Evolutionary conservation across 164 flowering plant species (phyloP), one percentile per base, ranked within the genome.

Genomic region (Cinnamomum chago): DNA sequence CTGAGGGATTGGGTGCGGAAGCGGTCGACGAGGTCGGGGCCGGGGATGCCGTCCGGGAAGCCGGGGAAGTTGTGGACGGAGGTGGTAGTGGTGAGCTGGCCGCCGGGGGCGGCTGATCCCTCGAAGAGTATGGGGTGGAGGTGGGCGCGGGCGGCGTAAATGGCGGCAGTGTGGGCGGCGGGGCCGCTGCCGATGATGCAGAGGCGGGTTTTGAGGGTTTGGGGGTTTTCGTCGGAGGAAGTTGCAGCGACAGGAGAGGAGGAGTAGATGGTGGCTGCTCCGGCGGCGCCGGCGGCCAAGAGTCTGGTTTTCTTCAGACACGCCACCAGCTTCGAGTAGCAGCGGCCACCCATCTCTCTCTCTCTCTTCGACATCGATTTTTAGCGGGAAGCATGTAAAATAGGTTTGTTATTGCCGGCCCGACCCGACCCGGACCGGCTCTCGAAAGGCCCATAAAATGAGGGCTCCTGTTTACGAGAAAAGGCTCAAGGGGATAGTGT

Each of bases 1-100:
- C 88, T 88, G 27, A 76, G 58, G 0, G 97, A 87, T 74, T 95
- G 99, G 9, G 64, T 70, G 13, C 94, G 87, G 74, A 83, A 95
- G 10, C 81, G 82, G 13, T 92, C 98, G 85, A 81, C 92, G 73
- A 96, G 80, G 5, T 94, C 98, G 23, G 33, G 9, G 1, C 98
- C 99, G 0, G 74, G 72, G 35, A 96, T 88, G 1, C 98, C 98
- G 0, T 88, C 87, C 0, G 97, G 98, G 73, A 96, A 96, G 0
- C 98, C 99, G 2, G 99, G 99, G 79, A 91, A 96, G 83, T 96
- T 96, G 78, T 96, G 98, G 50, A 96, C 99, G 64, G 94, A 97
- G 62, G 98, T 25, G 71, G 98, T 96, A 77, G 99, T 96, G 70
- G 97, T 96, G 74, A 96, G 93, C 81, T 96, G 99, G 3, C 99